Base-by-base conservation (phyloP, 1,284 basidiomycete genomes). In the Gomphus bonarii region DNA sequence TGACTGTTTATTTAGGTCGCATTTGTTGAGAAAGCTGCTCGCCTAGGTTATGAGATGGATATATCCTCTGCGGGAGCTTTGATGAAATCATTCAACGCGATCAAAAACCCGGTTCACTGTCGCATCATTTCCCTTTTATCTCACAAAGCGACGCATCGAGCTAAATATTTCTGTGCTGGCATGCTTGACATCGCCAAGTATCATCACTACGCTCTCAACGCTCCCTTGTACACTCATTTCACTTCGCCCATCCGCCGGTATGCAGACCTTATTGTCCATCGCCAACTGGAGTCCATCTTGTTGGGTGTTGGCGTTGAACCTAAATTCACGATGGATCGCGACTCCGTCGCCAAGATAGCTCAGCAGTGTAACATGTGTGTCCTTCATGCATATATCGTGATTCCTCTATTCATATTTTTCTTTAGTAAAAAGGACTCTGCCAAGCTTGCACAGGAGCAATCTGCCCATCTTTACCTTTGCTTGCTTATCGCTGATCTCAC, bases 161-260 rank as follows among this genome's bases (percentile, higher is more conserved):
- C 97, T 61, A 95, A 95, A 69, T 98, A 99, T 73, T 99, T 97
- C 83, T 99, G 95, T 69, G 84, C 95, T 28, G 97, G 97, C 62
- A 97, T 98, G 92, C 79, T 99, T 64, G 97, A 99, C 72, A 99
- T 99, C 67, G 91, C 94, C 47, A 98, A 99, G 74, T 99, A 98
- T 69, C 74, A 81, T 36, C 97, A 99, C 73, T 98, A 91, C 69
- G 86, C 94, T 1, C 77, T 99, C 64, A 95, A 87, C 65, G 76
- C 84, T 7, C 94, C 97, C 8, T 75, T 99, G 53, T 99, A 99
- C 75, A 97, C 95, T 25, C 95, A 99, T 71, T 99, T 97, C 72
- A 97, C 95, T 16, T 93, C 91, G 3, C 91, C 92, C 4, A 92
- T 95, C 63, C 84, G 92, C 59, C 88, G 91, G 36, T 97, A 95